Evolutionary conservation across 2,329 filamentous ascomycete species (phyloP).

Genomic region (Monilinia polystroma): DNA sequence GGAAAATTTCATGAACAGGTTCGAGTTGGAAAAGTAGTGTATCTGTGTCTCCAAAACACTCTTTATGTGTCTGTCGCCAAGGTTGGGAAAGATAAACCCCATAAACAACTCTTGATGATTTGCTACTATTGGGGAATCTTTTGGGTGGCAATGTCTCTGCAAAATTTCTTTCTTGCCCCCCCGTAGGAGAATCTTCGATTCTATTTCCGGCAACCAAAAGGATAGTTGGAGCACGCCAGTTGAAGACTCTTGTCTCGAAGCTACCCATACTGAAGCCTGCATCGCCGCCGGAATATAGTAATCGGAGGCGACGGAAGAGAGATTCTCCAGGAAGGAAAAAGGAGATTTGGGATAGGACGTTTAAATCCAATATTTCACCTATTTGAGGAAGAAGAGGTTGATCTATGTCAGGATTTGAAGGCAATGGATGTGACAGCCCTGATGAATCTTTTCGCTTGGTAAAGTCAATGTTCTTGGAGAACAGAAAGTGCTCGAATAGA

Average conservation of each 20-base stretch:
- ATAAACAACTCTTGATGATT: conserved; percentile 58
- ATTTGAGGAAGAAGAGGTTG: conserved; percentile 51
- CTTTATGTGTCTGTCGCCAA: conserved; percentile 67
- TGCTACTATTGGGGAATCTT: conserved; percentile 54
- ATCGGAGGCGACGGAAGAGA: conserved; percentile 64
- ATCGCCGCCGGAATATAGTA: conserved; percentile 67
- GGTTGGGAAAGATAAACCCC: conserved; percentile 65
- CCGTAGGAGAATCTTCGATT: conserved; percentile 49
- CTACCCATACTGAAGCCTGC: conserved; percentile 76
- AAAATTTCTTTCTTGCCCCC: conserved; percentile 57
- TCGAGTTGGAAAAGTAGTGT: conserved; percentile 70
- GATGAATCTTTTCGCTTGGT: conserved; percentile 41
- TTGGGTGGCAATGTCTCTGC: conserved; percentile 62
- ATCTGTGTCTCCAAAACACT: conserved; percentile 64
- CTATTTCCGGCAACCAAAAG: conserved; percentile 67
- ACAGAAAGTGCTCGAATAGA: conserved; percentile 73
- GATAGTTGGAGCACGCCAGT: conserved; percentile 74
- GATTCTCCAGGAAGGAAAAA: conserved; percentile 66
- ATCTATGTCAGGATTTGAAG: conserved; percentile 29
- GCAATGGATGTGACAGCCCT: conserved; percentile 25
- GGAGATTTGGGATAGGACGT: conserved; percentile 66
- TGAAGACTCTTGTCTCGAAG: conserved; percentile 72
- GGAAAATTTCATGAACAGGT: conserved; percentile 70
- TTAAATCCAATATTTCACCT: conserved; percentile 64
- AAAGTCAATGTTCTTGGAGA: conserved; percentile 69